These are phyloP conservation scores for Erythrophleum ivorense DNA, from an alignment of 331 rosid genomes.

Conservation along the genomic window DNA sequence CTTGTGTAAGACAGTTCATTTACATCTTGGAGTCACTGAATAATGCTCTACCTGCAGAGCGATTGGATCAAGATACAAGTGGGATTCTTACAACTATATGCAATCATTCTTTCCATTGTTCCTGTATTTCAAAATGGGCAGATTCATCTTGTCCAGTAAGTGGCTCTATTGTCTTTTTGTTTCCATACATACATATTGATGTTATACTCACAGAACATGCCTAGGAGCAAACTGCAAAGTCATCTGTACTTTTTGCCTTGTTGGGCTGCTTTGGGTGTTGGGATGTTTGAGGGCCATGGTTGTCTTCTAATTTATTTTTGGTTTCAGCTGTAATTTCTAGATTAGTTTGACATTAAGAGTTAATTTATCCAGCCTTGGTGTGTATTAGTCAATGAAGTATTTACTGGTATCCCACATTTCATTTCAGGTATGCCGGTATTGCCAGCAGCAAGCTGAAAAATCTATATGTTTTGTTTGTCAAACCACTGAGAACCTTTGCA, in stretches of 20 bases:
- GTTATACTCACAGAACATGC: conserved; percentile 9
- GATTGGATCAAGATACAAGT: conserved; percentile 80
- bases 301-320: conserved; percentile 29
- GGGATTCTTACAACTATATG: conserved; percentile 97
- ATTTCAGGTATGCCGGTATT: conserved; percentile 88
- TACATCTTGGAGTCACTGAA: neutral
- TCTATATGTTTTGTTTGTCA: conserved; percentile 85
- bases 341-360: conserved; percentile 21
- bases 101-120: conserved; percentile 96
- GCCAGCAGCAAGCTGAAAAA: conserved; percentile 97
- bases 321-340: conserved; percentile 17
- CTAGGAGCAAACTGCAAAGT: neutral
- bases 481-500: conserved; percentile 96
- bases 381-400: neutral
- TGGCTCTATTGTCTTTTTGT: conserved; percentile 23
- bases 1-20: neutral
- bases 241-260: neutral
- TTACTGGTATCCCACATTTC: conserved; percentile 3
- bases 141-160: conserved; percentile 98
- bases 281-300: conserved; percentile 10
- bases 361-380: conserved; percentile 3
- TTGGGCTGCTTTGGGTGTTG: conserved; percentile 24
- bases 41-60: conserved; percentile 60
- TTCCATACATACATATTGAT: conserved; percentile 14
- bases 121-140: conserved; percentile 94